Evolutionary conservation across 2,329 filamentous ascomycete species (phyloP), one percentile per base, ranked within the genome.

Genomic region (Cladosporium colombiae): DNA sequence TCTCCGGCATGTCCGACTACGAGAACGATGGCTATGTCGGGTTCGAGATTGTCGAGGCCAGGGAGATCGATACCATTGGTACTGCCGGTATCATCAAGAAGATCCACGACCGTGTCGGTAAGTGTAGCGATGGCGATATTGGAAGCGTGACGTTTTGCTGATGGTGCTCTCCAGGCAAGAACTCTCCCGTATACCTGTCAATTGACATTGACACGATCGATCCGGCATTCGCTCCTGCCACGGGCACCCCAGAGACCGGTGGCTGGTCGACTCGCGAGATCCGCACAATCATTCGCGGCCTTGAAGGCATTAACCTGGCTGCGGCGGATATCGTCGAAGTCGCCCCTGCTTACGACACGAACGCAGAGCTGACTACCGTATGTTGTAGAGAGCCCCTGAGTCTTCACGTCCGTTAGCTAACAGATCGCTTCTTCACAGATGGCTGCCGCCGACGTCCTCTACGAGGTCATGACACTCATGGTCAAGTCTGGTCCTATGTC

Each of bases 131-230:
- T 16, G 23, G 18, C 10, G 2, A 7, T 5, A 3, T 13, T 2
- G 29, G 4, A 13, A 31, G 52, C 16, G 10, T 27, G 18, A n/a
- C 11, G 37, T 6, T 3, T 29, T 25, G 27, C 44, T 65, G 62
- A 65, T 27, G 7, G 5, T 27, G 21, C 1, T 27, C 35, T 23
- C 4, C 21, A 68, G 72, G 74, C 14, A 73, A 88, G 25, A 83
- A 84, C 63, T 88, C 88, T 67, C 91, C 91, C 0, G 90, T 95
- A 0, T 96, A 96, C 74, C 79, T 96, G 35, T 91, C 87, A 7
- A 89, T 96, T 56, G 93, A 97, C 74, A 96, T 96, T 72, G 92
- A 96, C 74, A 93, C 91, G 0, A 82, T 96, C 3, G 92, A 96
- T 75, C 92, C 93, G 8, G 91, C 91, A 5, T 94, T 91, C 71